Base-by-base conservation (phyloP, 1,284 basidiomycete species). In the Leccinum huronense region DNA sequence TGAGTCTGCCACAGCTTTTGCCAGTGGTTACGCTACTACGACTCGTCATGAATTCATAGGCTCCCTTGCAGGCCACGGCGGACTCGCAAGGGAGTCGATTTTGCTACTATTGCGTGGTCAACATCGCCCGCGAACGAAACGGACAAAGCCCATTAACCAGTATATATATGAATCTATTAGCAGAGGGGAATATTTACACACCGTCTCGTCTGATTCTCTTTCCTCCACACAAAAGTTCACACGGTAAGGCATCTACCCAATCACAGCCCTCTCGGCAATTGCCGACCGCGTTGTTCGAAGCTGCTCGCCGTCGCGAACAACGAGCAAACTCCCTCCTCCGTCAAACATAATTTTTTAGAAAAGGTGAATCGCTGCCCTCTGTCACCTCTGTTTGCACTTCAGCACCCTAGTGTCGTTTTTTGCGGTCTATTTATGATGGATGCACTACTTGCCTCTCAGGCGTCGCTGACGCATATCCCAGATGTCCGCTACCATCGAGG, bases 401-500 rank as follows among this genome's bases (percentile, higher is more conserved):
- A 54, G 30, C 54, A 13, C 8, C 11, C 2, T 33, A 6, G 3
- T 53, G 13, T 57, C 51, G 1, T 63, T 62, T 60, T 23, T 60
- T 5, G 9, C 6, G 66, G 16, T 23, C 16, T 63, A 30, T 58
- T 9, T 40, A 45, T 7, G 66, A 65, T 69, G 73, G 73, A 77
- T 77, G 63, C 61, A 60, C 38, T 19, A 34, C 13, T 34, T 59
- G 19, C 6, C 27, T 58, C 61, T 65, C 67, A 63, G 59, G 64
- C 58, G 51, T 64, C 58, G 57, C 68, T 77, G 60, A 76, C 66
- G 38, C 60, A 23, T 38, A 60, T 58, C 64, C 42, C 66, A 88
- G 87, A 90, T 90, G 89, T 87, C 87, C 68, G 88, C 91, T 7
- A 75, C 73, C 66, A 90, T 94, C 75, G 92, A 95, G 80, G 93